These are phyloP conservation scores for Nothomitra cinnamomea DNA, from an alignment of 2,329 filamentous ascomycete genomes.

Conservation along the genomic window DNA sequence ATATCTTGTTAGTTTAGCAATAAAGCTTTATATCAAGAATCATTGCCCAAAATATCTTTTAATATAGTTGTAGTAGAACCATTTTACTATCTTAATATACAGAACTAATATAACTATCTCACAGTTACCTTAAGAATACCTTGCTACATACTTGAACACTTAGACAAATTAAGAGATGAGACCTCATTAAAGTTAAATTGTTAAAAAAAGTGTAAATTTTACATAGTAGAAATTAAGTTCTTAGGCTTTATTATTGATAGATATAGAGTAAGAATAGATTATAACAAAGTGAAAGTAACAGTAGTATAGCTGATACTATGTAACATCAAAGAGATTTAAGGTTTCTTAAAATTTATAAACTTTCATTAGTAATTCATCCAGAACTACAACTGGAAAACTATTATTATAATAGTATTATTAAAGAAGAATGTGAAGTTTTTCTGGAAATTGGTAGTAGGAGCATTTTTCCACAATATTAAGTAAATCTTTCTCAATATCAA, in stretches of 20 bases:
- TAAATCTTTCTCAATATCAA: not conserved
- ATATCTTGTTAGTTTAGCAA: too few species aligned
- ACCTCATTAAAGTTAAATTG: too few species aligned
- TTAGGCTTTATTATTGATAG: constrained; percentile 9
- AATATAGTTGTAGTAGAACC: too few species aligned
- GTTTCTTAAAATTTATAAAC: constrained; percentile 20
- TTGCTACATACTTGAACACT: too few species aligned
- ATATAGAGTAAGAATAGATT: constrained; percentile 11
- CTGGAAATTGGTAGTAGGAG: not conserved
- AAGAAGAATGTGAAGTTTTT: not conserved
- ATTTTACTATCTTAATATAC: too few species aligned
- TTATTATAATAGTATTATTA: not conserved
- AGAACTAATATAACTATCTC: too few species aligned
- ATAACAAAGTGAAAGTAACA: constrained; percentile 11
- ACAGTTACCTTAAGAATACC: too few species aligned
- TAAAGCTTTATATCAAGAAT: too few species aligned
- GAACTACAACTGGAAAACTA: constrained; percentile 9
- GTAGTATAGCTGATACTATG: constrained; percentile 12
- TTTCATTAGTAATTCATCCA: constrained; percentile 19
- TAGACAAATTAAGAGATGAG: too few species aligned
- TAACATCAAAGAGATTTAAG: constrained; percentile 12
- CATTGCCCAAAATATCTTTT: too few species aligned
- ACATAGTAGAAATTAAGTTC: constrained; percentile 7
- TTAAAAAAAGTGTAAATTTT: constrained; percentile 12
- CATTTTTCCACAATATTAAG: not conserved